Evolutionary conservation across 352 stramenopile species (phyloP).

Genomic region (Pythium utonaiense): DNA sequence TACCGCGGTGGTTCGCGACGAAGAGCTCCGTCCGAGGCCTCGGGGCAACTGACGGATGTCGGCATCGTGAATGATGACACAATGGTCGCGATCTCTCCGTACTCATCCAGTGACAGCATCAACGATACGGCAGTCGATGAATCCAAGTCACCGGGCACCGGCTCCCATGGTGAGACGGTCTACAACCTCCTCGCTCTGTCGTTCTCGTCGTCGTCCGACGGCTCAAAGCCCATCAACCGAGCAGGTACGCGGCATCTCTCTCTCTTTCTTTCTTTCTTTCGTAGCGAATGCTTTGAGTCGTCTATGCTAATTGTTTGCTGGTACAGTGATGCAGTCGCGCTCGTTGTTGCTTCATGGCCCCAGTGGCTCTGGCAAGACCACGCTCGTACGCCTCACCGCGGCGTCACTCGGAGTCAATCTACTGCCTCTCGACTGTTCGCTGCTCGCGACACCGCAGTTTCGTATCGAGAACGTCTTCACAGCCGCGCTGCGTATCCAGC

Average conservation of each 20-base stretch:
- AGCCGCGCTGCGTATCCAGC: constrained; percentile 66
- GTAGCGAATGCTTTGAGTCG: not conserved
- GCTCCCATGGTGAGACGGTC: constrained; percentile 26
- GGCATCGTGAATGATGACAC: constrained; percentile 59
- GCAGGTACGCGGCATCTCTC: not conserved
- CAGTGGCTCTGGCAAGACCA: constrained; percentile 73
- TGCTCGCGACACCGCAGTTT: constrained; percentile 51
- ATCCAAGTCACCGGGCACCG: constrained; percentile 31
- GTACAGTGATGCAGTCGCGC: constrained; percentile 23
- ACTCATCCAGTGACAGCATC: constrained; percentile 12
- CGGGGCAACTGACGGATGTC: constrained; percentile 17
- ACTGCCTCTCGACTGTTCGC: constrained; percentile 54
- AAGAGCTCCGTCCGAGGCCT: not conserved
- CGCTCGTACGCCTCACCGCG: constrained; percentile 50
- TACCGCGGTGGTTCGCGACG: constrained; percentile 27
- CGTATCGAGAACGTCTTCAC: constrained; percentile 64
- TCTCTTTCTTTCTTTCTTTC: too few relatives aligned
- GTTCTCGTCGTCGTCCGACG: constrained; percentile 1
- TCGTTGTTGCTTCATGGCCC: constrained; percentile 64
- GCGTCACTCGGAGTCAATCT: constrained; percentile 46
- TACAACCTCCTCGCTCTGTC: constrained; percentile 15
- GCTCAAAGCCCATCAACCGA: not conserved
- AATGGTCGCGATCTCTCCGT: constrained; percentile 56
- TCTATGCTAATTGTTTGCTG: not conserved
- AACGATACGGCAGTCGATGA: not conserved